Percentiles rank a stretch among this genome's conserved stretches.
These are phyloP conservation scores for Skeletonema grethae DNA, from an alignment of 108 stramenopile genomes.

Conservation along the genomic window DNA sequence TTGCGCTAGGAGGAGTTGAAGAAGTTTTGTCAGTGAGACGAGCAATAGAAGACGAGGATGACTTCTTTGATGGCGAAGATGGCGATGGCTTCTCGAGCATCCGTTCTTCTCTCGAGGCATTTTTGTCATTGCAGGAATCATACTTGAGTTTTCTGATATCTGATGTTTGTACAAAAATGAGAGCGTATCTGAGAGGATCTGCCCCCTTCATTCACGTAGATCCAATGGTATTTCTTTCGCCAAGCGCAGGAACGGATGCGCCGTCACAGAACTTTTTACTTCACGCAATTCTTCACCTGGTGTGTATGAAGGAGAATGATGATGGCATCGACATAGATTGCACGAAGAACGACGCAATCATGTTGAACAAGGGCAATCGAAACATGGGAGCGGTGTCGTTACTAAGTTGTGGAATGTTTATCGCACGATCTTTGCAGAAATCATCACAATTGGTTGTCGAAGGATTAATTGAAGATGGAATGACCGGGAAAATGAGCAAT, in stretches of 20 bases:
- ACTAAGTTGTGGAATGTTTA: slow-evolving; percentile 68
- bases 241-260: slow-evolving; percentile 13
- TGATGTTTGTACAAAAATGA: slow-evolving; percentile 80
- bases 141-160: slow-evolving; percentile 77
- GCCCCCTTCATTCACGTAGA: slow-evolving; percentile 55
- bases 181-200: slow-evolving; percentile 73
- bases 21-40: slow-evolving; percentile 33
- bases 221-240: slow-evolving; percentile 45
- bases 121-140: slow-evolving; percentile 52
- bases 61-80: slow-evolving; percentile 43
- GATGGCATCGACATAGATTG: slow-evolving; percentile 20
- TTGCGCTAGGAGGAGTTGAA: slow-evolving; percentile 49
- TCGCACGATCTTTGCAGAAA: slow-evolving; percentile 59
- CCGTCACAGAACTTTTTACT: slow-evolving; percentile 55
- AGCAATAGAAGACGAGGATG: slow-evolving; percentile 41
- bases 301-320: slow-evolving; percentile 63
- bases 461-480: slow-evolving; percentile 41
- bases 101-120: slow-evolving; percentile 56
- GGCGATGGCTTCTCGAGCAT: slow-evolving; percentile 66
- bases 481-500: slow-evolving; percentile 26
- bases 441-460: slow-evolving; percentile 32
- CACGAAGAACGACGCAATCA: slow-evolving; percentile 58
- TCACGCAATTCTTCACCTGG: slow-evolving; percentile 63
- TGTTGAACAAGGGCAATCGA: slow-evolving; percentile 51
- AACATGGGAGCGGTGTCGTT: slow-evolving; percentile 60